Base-by-base conservation (phyloP, 2,329 filamentous ascomycete genomes). In the Alternaria dauci region DNA sequence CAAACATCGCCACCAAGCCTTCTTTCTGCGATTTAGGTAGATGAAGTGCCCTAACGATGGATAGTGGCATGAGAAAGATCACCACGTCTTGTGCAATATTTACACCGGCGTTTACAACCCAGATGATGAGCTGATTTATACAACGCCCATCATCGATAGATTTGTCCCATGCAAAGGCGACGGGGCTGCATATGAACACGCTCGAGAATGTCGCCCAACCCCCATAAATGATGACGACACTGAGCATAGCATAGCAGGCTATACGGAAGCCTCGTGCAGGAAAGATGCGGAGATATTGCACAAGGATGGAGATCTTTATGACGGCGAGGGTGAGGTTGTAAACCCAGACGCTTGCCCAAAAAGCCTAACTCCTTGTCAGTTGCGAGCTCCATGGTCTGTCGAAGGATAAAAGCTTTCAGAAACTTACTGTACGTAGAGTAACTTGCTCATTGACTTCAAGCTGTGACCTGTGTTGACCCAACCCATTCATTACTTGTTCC, bases 1-100 rank as follows among this genome's bases (percentile, higher is more conserved):
- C 71, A 55, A 81, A 79, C 50, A 81, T 73, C 6, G 69, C 61
- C 12, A 74, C 69, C 2, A 81, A 61, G 18, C 74, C 75, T 47
- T 71, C 62, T 64, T 80, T 81, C 58, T 80, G 76, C 5, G 62
- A 64, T 30, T 48, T 62, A 3, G 74, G 71, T 50, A 81, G 73
- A 7, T 71, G 66, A 14, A 81, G 65, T 5, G 65, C 69, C 47
- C 65, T 66, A 23, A 78, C 60, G 3, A 77, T 64, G 2, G 67
- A 66, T 43, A 78, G 69, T 2, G 76, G 77, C 14, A 78, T 61
- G 7, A 75, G 43, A 14, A 78, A 65, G 26, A 79, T 72, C 25
- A 69, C 48, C n/a, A 78, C 58, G 43, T 78, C 76, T 55, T 71
- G 71, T 4, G 55, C 55, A 34, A 79, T 77, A 43, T 77, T 78